A percentile compares a stretch with the other conserved stretches of the same genome.
Conservation (phyloP, 306 rosid species). For the Myrica gale region DNA sequence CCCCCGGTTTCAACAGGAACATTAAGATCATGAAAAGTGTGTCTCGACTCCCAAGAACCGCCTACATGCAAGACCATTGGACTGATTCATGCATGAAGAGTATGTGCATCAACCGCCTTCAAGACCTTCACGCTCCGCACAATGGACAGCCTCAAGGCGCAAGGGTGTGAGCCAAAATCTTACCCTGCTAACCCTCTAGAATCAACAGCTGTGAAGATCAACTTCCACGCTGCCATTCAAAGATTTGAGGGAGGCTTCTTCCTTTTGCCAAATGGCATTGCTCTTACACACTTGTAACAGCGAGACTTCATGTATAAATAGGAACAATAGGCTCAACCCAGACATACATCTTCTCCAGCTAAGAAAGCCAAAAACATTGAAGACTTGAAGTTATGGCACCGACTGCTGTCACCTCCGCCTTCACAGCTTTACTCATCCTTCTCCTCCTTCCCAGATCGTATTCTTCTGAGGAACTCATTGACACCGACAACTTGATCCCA, state of each 20-base stretch:
- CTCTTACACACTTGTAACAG: background rate
- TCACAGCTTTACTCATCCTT: conserved; percentile 22
- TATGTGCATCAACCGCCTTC: background rate
- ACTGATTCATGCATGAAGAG: background rate
- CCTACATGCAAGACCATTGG: background rate
- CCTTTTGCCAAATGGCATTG: conserved; percentile 13
- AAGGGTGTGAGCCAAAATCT: background rate
- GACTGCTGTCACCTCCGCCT: background rate
- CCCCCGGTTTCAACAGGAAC: background rate
- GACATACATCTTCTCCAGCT: background rate
- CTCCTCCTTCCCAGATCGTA: conserved; percentile 26
- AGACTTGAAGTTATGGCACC: conserved; percentile 13
- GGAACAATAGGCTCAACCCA: background rate
- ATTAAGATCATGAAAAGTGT: background rate
- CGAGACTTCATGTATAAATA: background rate
- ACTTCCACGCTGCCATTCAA: background rate
- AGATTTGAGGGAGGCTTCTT: background rate
- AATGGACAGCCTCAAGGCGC: background rate
- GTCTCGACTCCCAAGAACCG: background rate
- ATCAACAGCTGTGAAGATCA: background rate
- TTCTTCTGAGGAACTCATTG: background rate
- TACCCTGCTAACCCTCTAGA: conserved; percentile 3
- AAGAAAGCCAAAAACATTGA: background rate
- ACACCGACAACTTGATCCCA: background rate
- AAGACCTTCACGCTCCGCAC: background rate